Percentiles rank a stretch among this genome's conserved stretches.
phyloP scores from a whole-genome alignment of 495 filamentous ascomycete species.

The Penicilliopsis zonata region DNA sequence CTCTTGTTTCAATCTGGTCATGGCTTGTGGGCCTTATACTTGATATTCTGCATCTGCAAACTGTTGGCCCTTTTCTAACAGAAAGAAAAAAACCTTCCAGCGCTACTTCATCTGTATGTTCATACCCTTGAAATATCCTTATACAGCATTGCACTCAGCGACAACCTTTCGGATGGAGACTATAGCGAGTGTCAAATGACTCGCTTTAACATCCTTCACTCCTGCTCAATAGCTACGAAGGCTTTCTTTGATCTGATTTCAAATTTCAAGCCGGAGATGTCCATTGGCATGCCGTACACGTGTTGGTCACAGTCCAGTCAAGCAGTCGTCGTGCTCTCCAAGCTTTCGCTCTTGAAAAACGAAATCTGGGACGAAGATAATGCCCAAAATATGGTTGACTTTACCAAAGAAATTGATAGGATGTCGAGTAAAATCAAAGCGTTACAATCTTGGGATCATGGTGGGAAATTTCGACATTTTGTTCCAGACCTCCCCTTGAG shows the following conservation, averaged over 20 bases:
- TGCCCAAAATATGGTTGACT: conserved; percentile 8
- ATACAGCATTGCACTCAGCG: conserved; percentile 10
- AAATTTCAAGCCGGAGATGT: conserved; percentile 8
- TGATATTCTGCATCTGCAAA: too few species aligned
- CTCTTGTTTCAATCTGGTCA: too few species aligned
- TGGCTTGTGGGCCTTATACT: too few species aligned
- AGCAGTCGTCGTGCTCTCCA: conserved; percentile 16
- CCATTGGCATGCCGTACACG: conserved; percentile 11
- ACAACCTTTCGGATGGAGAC: conserved; percentile 5
- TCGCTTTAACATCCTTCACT: conserved; percentile 13
- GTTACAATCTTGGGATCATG: not conserved
- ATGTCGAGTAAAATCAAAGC: conserved; percentile 6
- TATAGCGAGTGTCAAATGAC: conserved; percentile 6
- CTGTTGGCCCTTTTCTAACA: too few species aligned
- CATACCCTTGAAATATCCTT: conserved; percentile 14
- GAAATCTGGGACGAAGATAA: conserved; percentile 12
- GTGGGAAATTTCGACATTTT: not conserved
- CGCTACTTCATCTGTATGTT: conserved; percentile 8
- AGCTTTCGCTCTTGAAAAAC: conserved; percentile 16
- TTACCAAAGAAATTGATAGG: conserved; percentile 3
- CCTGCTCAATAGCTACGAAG: conserved; percentile 15
- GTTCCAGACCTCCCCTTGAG: conserved; percentile 9
- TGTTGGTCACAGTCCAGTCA: conserved; percentile 14
- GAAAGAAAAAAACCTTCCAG: too few species aligned
- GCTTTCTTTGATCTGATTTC: conserved; percentile 16